Base-by-base conservation (phyloP, 1,284 basidiomycete genomes). In the Sanghuangporus weigelae region DNA sequence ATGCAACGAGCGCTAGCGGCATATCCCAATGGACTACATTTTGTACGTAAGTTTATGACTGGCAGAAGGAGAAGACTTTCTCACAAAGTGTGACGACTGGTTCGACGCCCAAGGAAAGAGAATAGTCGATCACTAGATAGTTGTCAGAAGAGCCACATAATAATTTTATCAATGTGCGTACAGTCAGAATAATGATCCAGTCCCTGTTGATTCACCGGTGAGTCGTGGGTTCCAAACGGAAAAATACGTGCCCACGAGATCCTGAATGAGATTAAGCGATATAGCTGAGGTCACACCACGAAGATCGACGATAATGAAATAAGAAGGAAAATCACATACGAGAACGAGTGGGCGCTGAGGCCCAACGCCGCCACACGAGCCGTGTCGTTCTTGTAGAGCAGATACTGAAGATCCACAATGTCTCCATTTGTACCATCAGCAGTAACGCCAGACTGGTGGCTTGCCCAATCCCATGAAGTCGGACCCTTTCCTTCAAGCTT, bases 221-320 rank as follows among this genome's bases (percentile, higher is more conserved):
- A 79, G 78, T 77, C 76, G 1, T 76, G 75, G 0, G 77, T 74
- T 7, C 77, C 80, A 63, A 81, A 81, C 6, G 80, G 80, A 59
- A 79, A 78, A 57, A 82, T 78, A 56, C 80, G 73, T 2, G 79
- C 74, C 80, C 80, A 82, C 2, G 80, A 80, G 38, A 80, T 76
- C 7, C 79, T 79, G 31, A 48, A 14, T 31, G 50, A 54, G 51
- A 14, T 5, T n/a, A 57, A 51, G 40, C 14, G 12, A 39, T 19
- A 31, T n/a, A 21, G 21, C 77, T 74, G 35, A 82, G 69, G 68
- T 82, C 80, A 54, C 63, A 39, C 19, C 19, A 51, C 40, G 12
- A 16, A 49, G 59, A 39, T 62, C 62, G 4, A 42, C 51, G 42
- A 40, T 35, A 6, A 1, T 2, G 11, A 23, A 23, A 23, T 21